Percentiles rank a stretch among this genome's conserved stretches.
These are phyloP conservation scores for Alternaria viburni DNA, from an alignment of 2,329 filamentous ascomycete species.

Conservation along the genomic window DNA sequence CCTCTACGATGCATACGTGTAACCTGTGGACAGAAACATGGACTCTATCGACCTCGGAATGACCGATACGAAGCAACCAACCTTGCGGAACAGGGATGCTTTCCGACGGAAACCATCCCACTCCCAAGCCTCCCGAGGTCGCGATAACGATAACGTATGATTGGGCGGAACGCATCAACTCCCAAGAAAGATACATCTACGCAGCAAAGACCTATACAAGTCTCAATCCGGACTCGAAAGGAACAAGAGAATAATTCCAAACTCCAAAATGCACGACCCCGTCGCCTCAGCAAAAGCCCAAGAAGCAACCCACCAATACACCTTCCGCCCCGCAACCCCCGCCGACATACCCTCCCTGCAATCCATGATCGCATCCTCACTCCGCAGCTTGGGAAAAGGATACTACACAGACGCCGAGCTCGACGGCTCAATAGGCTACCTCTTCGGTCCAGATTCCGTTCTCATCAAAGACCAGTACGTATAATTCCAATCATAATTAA, in stretches of 20 bases:
- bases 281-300: constrained; percentile 41
- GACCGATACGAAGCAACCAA: not conserved
- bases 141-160: not conserved
- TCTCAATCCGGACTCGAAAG: too few relatives aligned
- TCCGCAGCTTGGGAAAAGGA: constrained; percentile 33
- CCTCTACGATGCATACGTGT: not conserved
- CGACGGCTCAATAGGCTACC: constrained; percentile 45
- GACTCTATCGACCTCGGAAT: not conserved
- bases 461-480: constrained; percentile 37
- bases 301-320: constrained; percentile 40
- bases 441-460: constrained; percentile 46
- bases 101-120: constrained; percentile 1
- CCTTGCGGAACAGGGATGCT: not conserved
- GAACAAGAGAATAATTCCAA: too few relatives aligned
- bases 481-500: not conserved
- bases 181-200: not conserved
- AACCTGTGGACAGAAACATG: not conserved
- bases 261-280: constrained; percentile 24
- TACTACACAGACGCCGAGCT: constrained; percentile 44
- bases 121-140: not conserved
- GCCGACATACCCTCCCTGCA: constrained; percentile 41
- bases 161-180: not conserved
- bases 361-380: constrained; percentile 36
- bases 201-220: not conserved
- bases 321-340: constrained; percentile 36